Evolutionary conservation across 1,139 yeast genomes (phyloP), one percentile per base, ranked within the genome.

Genomic region (Candida freyschussii): DNA sequence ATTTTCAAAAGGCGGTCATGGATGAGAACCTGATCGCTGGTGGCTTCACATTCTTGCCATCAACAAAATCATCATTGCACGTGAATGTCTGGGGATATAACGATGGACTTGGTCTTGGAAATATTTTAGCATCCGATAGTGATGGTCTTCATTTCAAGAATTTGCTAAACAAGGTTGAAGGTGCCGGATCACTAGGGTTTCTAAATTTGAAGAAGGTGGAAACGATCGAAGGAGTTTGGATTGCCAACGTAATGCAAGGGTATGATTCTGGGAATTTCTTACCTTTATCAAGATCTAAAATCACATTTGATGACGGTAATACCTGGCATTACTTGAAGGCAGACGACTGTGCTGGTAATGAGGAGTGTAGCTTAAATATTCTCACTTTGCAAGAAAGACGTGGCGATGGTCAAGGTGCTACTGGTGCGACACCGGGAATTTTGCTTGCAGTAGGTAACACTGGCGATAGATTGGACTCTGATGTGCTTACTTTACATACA

Each of bases 391-490:
- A 67, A 6, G 75, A 72, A 44, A 61, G 69, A 40, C 63, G 67
- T 36, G 82, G 83, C 13, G 68, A 67, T 33, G 80, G 81, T 6
- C 65, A 67, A 24, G 66, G 65, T 34, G 69, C 69, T n/a, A 67
- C 78, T 1, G 77, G 78, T 5, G 78, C 83, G 6, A 75, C 86
- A 0, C 87, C 95, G 0, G 93, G 89, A 16, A 72, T 86, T 17
- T 41, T 84, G 14, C 48, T 83, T 45, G 85, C 74, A 1, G 55
- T 71, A 18, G 91, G 89, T 26, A 57, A 57, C 32, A 66, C 71
- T 8, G 79, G 82, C 8, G 55, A 60, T 24, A 45, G 48, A 5
- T 43, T 63, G 6, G 44, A 40, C 1, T 29, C 46, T 3, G 57
- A 60, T 16, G 27, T 52, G 10, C 36, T 49, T 0, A 51, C 62